phyloP scores from a whole-genome alignment of 441 rosid genomes.

The Jatropha multifida region DNA sequence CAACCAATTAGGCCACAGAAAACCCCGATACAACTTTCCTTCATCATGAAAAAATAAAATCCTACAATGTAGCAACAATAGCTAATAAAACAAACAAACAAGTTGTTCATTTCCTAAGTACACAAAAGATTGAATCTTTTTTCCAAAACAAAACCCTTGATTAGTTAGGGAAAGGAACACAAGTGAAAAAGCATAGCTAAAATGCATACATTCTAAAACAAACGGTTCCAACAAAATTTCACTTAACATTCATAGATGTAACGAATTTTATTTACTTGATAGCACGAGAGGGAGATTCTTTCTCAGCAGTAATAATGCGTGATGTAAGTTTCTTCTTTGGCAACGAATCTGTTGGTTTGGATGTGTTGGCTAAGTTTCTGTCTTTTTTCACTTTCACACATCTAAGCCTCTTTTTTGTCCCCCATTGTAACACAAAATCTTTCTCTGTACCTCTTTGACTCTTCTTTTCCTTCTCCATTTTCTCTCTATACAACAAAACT shows the following conservation, averaged over 20 bases:
- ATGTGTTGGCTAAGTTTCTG: conserved; percentile 41
- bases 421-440: conserved; percentile 90
- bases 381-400: conserved; percentile 71
- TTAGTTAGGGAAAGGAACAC: not conserved
- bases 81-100: not conserved
- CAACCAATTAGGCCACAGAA: not conserved
- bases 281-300: conserved; percentile 52
- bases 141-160: not conserved
- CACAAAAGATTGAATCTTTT: not conserved
- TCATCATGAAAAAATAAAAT: not conserved
- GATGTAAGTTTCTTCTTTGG: conserved; percentile 55
- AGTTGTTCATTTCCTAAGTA: conserved; percentile 4
- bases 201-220: not conserved
- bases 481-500: conserved; percentile 3
- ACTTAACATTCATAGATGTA: not conserved
- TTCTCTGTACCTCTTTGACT: conserved; percentile 52
- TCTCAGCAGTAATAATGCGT: conserved; percentile 41
- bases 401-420: conserved; percentile 79
- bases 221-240: not conserved
- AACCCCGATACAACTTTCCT: not conserved
- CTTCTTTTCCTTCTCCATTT: conserved; percentile 65
- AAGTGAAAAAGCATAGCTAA: not conserved
- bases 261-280: conserved; percentile 44
- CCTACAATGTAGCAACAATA: not conserved
- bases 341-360: conserved; percentile 42